Conservation (phyloP, 257 asterid species). For the Nemophila menziesii region DNA sequence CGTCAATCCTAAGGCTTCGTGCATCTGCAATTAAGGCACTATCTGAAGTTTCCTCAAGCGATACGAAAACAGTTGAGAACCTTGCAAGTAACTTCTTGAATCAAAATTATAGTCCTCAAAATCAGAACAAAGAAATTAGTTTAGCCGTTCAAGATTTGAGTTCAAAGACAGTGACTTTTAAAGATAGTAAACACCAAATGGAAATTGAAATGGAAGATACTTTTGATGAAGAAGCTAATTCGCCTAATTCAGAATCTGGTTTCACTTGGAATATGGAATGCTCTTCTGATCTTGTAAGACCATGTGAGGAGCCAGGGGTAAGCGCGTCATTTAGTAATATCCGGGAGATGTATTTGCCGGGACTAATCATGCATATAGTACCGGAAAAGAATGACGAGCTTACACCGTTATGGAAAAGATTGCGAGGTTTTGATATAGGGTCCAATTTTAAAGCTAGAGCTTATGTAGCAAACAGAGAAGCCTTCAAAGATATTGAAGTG, state of each 20-base stretch:
- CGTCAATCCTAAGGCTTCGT: conserved; percentile 25
- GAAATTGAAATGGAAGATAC: conserved; percentile 5
- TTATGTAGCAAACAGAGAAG: conserved; percentile 20
- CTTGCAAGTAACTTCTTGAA: conserved; percentile 12
- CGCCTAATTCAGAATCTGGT: background rate
- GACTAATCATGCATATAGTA: conserved; percentile 20
- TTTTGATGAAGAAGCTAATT: conserved; percentile 4
- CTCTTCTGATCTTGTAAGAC: conserved; percentile 5
- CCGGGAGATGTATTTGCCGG: conserved; percentile 22
- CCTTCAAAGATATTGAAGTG: conserved; percentile 20
- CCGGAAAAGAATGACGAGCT: conserved; percentile 7
- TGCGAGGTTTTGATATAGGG: conserved; percentile 11
- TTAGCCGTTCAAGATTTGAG: background rate
- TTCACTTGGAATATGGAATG: background rate
- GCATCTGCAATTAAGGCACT: conserved; percentile 22
- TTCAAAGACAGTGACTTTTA: background rate
- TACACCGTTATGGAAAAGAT: conserved; percentile 17
- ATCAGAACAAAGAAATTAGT: background rate
- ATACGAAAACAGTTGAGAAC: conserved; percentile 10
- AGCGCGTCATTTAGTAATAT: conserved; percentile 2
- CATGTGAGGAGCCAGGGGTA: conserved; percentile 10
- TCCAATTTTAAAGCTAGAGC: conserved; percentile 17
- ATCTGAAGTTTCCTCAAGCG: conserved; percentile 12
- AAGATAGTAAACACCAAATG: conserved; percentile 1
- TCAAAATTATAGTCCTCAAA: background rate